Base-by-base conservation (phyloP, 768 basidiomycete genomes). In the Suillus plorans region DNA sequence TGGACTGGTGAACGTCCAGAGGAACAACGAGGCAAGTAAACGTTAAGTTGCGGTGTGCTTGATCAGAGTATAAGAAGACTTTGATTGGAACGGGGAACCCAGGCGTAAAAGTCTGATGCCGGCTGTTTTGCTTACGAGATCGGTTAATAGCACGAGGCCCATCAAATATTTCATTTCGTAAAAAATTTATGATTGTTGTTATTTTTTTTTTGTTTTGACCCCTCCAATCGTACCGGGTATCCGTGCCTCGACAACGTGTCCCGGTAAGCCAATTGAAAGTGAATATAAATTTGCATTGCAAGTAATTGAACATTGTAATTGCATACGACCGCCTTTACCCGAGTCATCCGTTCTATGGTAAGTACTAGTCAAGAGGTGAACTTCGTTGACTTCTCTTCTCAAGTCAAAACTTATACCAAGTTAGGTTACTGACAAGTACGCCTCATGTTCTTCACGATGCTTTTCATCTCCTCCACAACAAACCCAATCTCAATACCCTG, bases 1-100 rank as follows among this genome's bases (percentile, higher is more conserved):
- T 90, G 70, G 49, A 65, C 64, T n/a, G 20, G 16, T 39, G 20
- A 59, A 55, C 3, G 58, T 31, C 62, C 62, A 63, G 57, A 59
- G 58, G 22, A 42, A 42, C 58, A 59, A 59, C 58, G 58, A 58
- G 57, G 57, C 57, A 34, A 36, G 28, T 53, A 20, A 55, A 12
- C 20, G 20, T 18, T 25, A 41, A 58, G 37, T 25, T 57, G 8
- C 16, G 8, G 37, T 18, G 37, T 39, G 16, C 53, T 39, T 39
- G 36, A 57, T 57, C 56, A 37, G 56, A 41, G 57, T 58, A 58
- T 58, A 59, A 59, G 41, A 59, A 59, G 18, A 55, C 53, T 55
- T 55, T 55, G 53, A 55, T 36, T 55, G 53, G 53, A 55, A 55
- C 53, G 34, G 53, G 34, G 20, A 36, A 55, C 34, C 10, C 34